Conservation (phyloP, 2,329 filamentous ascomycete genomes). For the Diaporthe ilicicola region DNA sequence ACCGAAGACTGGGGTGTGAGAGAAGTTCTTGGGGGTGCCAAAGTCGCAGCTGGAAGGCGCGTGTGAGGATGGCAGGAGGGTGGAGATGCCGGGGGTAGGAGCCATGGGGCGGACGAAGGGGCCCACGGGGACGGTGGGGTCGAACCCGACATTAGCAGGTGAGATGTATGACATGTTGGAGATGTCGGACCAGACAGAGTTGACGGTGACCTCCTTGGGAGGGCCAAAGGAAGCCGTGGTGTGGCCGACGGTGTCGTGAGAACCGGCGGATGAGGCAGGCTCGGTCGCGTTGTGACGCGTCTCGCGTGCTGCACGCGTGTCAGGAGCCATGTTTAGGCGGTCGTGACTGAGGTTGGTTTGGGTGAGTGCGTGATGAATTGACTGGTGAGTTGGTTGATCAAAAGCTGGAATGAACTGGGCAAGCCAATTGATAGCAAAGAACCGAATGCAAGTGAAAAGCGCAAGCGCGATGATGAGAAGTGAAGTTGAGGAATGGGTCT, state of each 20-base stretch:
- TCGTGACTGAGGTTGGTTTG: neutral
- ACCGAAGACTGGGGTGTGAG: slow-evolving; percentile 15
- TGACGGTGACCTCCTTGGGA: slow-evolving; percentile 15
- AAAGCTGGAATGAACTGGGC: neutral
- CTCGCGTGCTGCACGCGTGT: slow-evolving; percentile 48
- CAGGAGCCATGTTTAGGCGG: neutral
- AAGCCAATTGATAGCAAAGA: slow-evolving; percentile 14
- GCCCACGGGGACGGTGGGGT: neutral
- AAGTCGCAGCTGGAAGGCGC: slow-evolving; percentile 28
- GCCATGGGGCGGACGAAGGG: slow-evolving; percentile 14
- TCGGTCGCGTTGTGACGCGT: slow-evolving; percentile 49
- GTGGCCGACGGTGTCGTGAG: slow-evolving; percentile 63
- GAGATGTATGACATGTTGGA: slow-evolving; percentile 23
- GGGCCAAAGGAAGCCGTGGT: slow-evolving; percentile 10
- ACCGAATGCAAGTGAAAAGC: slow-evolving; percentile 9
- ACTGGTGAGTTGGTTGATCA: neutral
- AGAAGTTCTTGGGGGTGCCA: slow-evolving; percentile 19
- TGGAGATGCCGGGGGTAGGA: slow-evolving; percentile 17
- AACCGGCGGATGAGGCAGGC: slow-evolving; percentile 65
- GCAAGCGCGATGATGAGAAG: slow-evolving; percentile 15
- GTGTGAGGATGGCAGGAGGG: slow-evolving; percentile 12
- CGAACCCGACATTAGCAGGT: slow-evolving; percentile 22
- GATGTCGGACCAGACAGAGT: slow-evolving; percentile 4
- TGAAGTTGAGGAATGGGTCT: slow-evolving; percentile 10
- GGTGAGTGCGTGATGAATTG: neutral